Percentiles rank a stretch among this genome's conserved stretches.
Evolutionary conservation across 2,329 filamentous ascomycete genomes (phyloP).

Genomic region (Tolypocladium cylindrosporum): DNA sequence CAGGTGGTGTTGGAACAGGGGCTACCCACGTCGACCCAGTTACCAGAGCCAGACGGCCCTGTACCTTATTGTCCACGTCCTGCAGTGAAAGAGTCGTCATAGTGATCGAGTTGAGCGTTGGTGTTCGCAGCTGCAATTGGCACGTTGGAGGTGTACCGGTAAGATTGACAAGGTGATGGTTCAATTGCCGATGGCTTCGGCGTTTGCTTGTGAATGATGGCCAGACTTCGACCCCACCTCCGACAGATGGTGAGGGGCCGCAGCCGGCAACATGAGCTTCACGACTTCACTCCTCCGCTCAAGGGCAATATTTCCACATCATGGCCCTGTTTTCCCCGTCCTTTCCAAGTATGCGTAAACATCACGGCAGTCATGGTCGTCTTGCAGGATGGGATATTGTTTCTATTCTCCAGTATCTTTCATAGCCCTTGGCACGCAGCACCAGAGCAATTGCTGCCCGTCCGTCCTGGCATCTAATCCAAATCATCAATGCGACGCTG

Average conservation of each 20-base stretch:
- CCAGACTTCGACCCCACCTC: not conserved
- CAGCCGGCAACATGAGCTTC: no score
- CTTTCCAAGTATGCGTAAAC: not conserved
- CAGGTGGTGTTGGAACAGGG: not conserved
- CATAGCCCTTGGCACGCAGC: not conserved
- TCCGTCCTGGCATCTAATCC: not conserved
- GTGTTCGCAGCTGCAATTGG: not conserved
- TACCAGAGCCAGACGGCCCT: conserved; percentile 20
- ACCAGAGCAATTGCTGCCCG: not conserved
- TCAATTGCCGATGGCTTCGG: not conserved
- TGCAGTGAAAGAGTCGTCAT: conserved; percentile 13
- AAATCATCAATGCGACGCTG: not conserved
- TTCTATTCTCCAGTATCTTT: not conserved
- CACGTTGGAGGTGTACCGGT: no score
- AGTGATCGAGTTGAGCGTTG: not conserved
- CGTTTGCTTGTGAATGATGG: not conserved
- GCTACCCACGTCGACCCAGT: conserved; percentile 19
- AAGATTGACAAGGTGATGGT: not conserved
- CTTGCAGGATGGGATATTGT: not conserved
- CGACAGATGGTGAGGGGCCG: not conserved
- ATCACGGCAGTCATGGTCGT: not conserved
- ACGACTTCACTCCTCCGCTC: not conserved
- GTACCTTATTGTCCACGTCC: conserved; percentile 12
- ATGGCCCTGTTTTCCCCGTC: no score
- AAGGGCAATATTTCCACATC: no score